A percentile compares a stretch with the other conserved stretches of the same genome.
These are phyloP conservation scores for Calonectria pauciramosa DNA, from an alignment of 2,329 filamentous ascomycete genomes.

Conservation along the genomic window DNA sequence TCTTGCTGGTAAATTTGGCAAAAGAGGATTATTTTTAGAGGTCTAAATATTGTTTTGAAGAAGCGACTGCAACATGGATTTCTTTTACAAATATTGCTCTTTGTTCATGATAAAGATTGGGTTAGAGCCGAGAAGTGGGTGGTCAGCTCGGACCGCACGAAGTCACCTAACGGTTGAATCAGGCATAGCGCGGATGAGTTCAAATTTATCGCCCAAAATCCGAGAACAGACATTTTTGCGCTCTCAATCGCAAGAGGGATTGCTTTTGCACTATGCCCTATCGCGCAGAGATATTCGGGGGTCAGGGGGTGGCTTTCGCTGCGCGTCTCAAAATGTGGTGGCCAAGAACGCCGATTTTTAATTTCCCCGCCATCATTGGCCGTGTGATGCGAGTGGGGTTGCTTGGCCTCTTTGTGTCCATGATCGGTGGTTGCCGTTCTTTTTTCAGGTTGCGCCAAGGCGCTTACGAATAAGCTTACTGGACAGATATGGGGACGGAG, in stretches of 20 bases:
- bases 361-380: background rate
- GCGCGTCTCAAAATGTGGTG: background rate
- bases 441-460: background rate
- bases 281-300: background rate
- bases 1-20: too few relatives aligned
- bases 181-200: background rate
- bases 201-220: background rate
- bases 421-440: background rate
- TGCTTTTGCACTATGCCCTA: background rate
- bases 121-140: too few relatives aligned
- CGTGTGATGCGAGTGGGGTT: background rate
- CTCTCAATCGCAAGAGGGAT: background rate
- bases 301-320: background rate
- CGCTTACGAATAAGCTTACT: conserved; percentile 3
- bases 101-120: too few relatives aligned
- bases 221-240: background rate
- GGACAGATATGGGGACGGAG: background rate
- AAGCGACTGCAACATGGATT: too few relatives aligned
- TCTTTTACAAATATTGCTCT: too few relatives aligned
- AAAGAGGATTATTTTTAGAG: too few relatives aligned
- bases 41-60: too few relatives aligned
- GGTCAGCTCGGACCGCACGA: too few relatives aligned
- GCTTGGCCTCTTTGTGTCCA: background rate
- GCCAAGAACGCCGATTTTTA: background rate
- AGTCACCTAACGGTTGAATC: too few relatives aligned